Evolutionary conservation across 306 rosid species (phyloP), one percentile per base, ranked within the genome.

Genomic region (Dryas octopetala): DNA sequence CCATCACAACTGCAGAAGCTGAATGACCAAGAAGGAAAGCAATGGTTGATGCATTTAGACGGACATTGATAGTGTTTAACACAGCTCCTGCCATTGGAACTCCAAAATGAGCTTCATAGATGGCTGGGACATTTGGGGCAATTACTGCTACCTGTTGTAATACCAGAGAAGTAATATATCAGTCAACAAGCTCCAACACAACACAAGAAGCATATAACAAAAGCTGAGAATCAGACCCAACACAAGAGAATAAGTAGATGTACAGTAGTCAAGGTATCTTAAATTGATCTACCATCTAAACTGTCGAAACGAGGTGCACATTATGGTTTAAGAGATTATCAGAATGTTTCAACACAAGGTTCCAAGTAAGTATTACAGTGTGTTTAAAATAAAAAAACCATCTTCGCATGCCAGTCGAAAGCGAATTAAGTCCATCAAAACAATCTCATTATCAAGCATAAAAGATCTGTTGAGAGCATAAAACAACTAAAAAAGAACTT

Each of bases 91-190:
- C 66, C 93, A 90, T 90, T 45, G 96, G 92, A 73, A 88, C 78
- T 76, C 92, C 92, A 71, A 84, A 90, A 80, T 90, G 96, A 40
- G 92, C 93, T 88, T 95, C 99, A 84, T 89, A 95, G 15, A 90
- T 82, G 28, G 97, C 97, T 23, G 99, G 99, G 66, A 92, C 48
- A 63, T 95, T 95, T 26, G 99, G 99, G 54, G 97, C 97, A 80
- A 95, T 89, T 57, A 92, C 85, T 11, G 97, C 89, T 43, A 95
- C 97, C 97, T 95, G 88, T 81, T 76, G 51, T 19, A 80, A 48
- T 38, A 62, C 70, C 43, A 47, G 60, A 77, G 16, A 81, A 87
- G 47, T 14, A 57, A 74, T 46, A 23, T 9, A 40, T 43, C 67
- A 63, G 74, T 16, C 47, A 70, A 76, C 68, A 46, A 70, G 43